Conservation (phyloP, 345 rosid species). For the Eucalyptus pauciflora region DNA sequence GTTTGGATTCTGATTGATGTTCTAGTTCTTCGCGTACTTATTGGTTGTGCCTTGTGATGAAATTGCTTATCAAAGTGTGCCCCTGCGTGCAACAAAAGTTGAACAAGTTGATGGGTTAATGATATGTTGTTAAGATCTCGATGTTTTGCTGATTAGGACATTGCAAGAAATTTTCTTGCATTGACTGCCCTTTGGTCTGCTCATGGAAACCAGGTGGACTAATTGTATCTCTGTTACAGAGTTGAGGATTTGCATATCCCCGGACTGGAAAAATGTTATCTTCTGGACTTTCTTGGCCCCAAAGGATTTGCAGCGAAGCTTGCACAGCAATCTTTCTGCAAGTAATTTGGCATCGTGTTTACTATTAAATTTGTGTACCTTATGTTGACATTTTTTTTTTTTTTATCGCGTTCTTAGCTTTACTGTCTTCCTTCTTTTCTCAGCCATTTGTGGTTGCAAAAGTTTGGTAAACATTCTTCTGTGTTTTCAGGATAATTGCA, state of each 20-base stretch:
- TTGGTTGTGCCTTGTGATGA: neutral
- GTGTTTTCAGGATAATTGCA: slow-evolving; percentile 40
- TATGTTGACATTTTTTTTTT: neutral
- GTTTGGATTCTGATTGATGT: neutral
- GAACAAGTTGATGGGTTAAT: neutral
- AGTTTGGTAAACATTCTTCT: neutral
- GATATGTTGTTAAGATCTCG: neutral
- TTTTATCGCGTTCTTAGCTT: neutral
- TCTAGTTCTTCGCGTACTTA: neutral
- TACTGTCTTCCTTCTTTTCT: neutral
- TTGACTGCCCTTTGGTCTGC: neutral
- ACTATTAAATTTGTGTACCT: neutral
- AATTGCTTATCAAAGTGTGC: neutral
- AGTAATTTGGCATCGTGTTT: slow-evolving; percentile 28
- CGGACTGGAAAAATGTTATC: slow-evolving; percentile 48
- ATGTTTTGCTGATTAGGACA: neutral
- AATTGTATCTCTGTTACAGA: slow-evolving; percentile 7
- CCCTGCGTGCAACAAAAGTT: neutral
- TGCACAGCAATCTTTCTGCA: slow-evolving; percentile 24
- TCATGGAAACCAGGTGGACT: neutral
- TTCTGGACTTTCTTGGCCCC: slow-evolving; percentile 64
- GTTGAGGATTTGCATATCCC: slow-evolving; percentile 38
- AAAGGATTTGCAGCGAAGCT: slow-evolving; percentile 29
- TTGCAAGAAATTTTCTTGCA: neutral
- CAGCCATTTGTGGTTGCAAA: neutral